Percentiles rank a stretch among this genome's conserved stretches.
Conservation (phyloP, 768 basidiomycete species). For the Xerocomellus dryophilus region DNA sequence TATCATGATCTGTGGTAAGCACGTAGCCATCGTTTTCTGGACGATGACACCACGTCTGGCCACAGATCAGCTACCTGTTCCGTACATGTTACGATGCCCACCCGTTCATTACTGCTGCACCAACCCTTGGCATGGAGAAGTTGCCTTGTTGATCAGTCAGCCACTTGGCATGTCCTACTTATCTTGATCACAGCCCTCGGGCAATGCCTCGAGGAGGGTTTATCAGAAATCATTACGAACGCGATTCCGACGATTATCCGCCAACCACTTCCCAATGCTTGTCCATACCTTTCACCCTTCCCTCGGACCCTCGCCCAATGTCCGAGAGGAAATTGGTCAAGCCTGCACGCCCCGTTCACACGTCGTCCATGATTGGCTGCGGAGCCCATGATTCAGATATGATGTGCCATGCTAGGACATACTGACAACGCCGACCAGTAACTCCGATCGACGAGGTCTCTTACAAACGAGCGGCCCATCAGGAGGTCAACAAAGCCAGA, state of each 20-base stretch:
- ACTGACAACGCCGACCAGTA: not conserved
- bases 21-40: not conserved
- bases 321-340: not conserved
- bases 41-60: not conserved
- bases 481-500: not conserved
- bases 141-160: constrained; percentile 20
- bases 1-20: not conserved
- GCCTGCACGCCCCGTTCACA: not conserved
- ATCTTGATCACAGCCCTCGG: constrained; percentile 5
- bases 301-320: not conserved
- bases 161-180: constrained; percentile 1
- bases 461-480: constrained; percentile 1
- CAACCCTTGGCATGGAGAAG: constrained; percentile 7
- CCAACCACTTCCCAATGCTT: not conserved
- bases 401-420: not conserved
- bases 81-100: not conserved
- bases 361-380: not conserved
- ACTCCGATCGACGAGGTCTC: not conserved
- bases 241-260: not conserved
- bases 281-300: not conserved
- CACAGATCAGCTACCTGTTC: constrained; percentile 1
- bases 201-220: constrained; percentile 6
- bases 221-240: constrained; percentile 14
- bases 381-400: not conserved
- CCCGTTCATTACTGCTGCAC: not conserved